Percentiles rank a stretch among this genome's conserved stretches.
phyloP scores from a whole-genome alignment of 352 stramenopile species.

The Pythium biforme region DNA sequence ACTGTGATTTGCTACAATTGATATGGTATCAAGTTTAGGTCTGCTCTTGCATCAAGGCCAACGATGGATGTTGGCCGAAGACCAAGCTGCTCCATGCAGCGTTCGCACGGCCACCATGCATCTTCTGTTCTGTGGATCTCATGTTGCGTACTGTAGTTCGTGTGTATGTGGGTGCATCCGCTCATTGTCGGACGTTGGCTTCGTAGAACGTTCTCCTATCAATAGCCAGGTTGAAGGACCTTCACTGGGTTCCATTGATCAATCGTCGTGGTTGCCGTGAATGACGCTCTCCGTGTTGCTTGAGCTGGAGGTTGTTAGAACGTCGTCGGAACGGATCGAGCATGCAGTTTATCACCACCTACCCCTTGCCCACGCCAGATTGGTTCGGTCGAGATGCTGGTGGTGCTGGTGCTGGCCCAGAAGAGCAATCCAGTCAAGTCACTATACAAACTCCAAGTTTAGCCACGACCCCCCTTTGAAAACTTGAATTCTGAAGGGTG shows the following conservation, averaged over 20 bases:
- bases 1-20: no score
- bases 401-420: background rate
- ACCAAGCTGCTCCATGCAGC: no score
- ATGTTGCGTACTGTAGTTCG: no score
- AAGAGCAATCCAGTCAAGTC: background rate
- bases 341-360: conserved; percentile 11
- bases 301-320: background rate
- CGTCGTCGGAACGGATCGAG: background rate
- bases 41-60: no score
- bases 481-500: conserved; percentile 24
- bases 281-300: background rate
- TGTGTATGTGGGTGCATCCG: no score
- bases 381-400: conserved; percentile 1
- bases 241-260: background rate
- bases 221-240: background rate
- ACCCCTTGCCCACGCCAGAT: conserved; percentile 21
- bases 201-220: background rate
- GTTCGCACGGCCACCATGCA: no score
- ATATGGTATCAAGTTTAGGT: no score
- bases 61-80: background rate
- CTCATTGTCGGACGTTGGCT: background rate
- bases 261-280: background rate
- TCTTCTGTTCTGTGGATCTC: no score
- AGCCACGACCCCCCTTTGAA: conserved; percentile 21
- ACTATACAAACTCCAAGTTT: conserved; percentile 28